Conservation (phyloP, 2,329 filamentous ascomycete species). For the Pseudocercospora ulei region DNA sequence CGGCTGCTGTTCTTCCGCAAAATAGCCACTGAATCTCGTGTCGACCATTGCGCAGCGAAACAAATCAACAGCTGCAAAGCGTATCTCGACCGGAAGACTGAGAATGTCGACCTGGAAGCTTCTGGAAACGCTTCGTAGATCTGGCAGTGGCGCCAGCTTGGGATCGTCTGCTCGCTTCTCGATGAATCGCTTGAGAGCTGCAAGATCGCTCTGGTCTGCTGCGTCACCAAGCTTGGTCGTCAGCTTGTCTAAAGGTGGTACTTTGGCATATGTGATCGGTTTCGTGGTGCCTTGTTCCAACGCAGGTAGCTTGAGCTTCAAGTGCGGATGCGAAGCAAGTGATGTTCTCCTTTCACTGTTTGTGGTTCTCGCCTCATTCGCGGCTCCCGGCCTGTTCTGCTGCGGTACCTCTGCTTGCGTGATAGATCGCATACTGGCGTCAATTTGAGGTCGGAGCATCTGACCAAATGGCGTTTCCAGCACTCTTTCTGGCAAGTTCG, state of each 20-base stretch:
- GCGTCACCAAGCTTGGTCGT: slow-evolving; percentile 62
- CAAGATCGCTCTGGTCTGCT: slow-evolving; percentile 52
- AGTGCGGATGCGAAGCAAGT: slow-evolving; percentile 61
- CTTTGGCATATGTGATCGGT: slow-evolving; percentile 65
- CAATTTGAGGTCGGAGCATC: slow-evolving; percentile 71
- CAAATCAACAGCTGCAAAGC: slow-evolving; percentile 80
- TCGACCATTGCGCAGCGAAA: slow-evolving; percentile 69
- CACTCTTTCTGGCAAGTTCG: slow-evolving; percentile 73
- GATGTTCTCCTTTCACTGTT: slow-evolving; percentile 35
- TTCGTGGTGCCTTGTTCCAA: slow-evolving; percentile 55
- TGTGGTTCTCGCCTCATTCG: slow-evolving; percentile 8
- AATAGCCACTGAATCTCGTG: slow-evolving; percentile 67
- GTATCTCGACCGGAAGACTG: slow-evolving; percentile 51
- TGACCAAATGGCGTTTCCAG: slow-evolving; percentile 77
- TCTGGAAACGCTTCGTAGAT: slow-evolving; percentile 54
- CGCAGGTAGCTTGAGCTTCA: slow-evolving; percentile 58
- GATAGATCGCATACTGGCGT: slow-evolving; percentile 53
- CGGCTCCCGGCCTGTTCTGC: slow-evolving; percentile 23
- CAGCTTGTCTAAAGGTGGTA: slow-evolving; percentile 74
- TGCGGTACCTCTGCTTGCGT: slow-evolving; percentile 49
- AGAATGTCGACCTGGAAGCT: slow-evolving; percentile 21
- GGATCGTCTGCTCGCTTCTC: slow-evolving; percentile 51
- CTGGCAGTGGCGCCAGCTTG: slow-evolving; percentile 59
- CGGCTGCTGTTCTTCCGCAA: slow-evolving; percentile 58
- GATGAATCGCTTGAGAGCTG: slow-evolving; percentile 61